phyloP scores from a whole-genome alignment of 192 early-diverging fungal species.

The Entomortierella beljakovae region DNA sequence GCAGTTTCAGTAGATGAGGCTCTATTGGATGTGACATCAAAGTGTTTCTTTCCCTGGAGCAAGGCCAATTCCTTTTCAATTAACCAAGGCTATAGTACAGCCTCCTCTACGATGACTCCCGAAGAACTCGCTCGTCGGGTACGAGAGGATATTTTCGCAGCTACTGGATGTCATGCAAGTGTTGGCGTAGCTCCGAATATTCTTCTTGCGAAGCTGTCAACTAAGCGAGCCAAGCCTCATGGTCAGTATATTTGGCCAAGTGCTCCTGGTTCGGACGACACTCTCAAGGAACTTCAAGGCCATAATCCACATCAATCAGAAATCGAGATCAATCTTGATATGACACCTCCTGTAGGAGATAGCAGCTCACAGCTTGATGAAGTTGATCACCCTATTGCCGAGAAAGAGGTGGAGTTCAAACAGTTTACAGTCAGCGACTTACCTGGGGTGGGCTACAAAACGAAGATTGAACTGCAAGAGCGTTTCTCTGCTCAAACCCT shows the following conservation, averaged over 20 bases:
- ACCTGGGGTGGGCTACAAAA: constrained; percentile 61
- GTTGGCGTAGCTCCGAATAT: constrained; percentile 83
- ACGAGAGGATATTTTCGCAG: constrained; percentile 57
- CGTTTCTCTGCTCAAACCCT: constrained; percentile 57
- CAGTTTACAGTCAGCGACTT: constrained; percentile 54
- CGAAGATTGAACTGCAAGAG: constrained; percentile 31
- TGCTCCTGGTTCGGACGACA: constrained; percentile 20
- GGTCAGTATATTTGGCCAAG: constrained; percentile 45
- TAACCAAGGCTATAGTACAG: too few species aligned
- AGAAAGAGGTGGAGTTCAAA: constrained; percentile 20
- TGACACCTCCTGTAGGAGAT: not conserved
- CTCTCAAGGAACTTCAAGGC: constrained; percentile 66
- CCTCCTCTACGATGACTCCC: constrained; percentile 1
- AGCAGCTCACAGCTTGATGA: not conserved
- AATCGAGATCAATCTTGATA: not conserved
- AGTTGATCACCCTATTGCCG: not conserved
- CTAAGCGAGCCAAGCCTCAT: constrained; percentile 36
- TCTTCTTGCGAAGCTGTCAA: constrained; percentile 70
- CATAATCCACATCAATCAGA: not conserved
- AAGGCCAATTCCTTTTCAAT: constrained; percentile 15
- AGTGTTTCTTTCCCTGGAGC: constrained; percentile 41
- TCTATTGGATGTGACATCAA: constrained; percentile 73
- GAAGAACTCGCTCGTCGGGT: constrained; percentile 67
- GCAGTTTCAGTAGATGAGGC: constrained; percentile 91
- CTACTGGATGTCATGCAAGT: constrained; percentile 75